Percentiles rank a stretch among this genome's conserved stretches.
phyloP scores from a whole-genome alignment of 495 filamentous ascomycete species.

The Penicillium paradoxum region DNA sequence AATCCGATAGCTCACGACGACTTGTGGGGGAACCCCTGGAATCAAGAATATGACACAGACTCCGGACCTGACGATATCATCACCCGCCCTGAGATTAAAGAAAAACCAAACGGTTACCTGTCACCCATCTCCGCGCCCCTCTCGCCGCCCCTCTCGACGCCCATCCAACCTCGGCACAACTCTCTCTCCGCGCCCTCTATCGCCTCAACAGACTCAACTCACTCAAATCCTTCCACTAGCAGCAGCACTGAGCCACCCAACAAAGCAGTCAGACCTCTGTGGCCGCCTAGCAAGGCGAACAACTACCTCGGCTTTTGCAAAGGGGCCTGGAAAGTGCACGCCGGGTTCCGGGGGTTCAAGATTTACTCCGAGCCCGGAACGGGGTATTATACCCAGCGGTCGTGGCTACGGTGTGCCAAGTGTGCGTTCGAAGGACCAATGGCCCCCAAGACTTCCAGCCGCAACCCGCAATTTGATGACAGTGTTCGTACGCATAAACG shows the following conservation, averaged over 20 bases:
- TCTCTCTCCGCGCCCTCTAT: conserved; percentile 7
- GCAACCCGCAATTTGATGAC: conserved; percentile 20
- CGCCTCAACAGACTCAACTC: conserved; percentile 10
- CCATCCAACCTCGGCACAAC: neutral
- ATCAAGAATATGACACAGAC: neutral
- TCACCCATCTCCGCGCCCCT: neutral
- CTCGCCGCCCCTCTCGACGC: neutral
- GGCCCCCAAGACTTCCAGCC: neutral
- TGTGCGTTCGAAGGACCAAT: conserved; percentile 42
- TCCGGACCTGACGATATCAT: neutral
- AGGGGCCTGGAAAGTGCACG: conserved; percentile 44
- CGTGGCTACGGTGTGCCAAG: conserved; percentile 37
- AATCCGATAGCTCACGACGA: neutral
- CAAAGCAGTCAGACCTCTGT: neutral
- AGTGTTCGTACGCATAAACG: conserved; percentile 21
- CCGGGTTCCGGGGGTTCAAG: conserved; percentile 34
- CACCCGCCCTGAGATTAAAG: neutral
- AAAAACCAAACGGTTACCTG: neutral
- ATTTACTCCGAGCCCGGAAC: conserved; percentile 31
- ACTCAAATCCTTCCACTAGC: conserved; percentile 1
- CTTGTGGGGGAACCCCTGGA: neutral
- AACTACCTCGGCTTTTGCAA: conserved; percentile 49
- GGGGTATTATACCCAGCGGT: conserved; percentile 27
- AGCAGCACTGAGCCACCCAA: neutral
- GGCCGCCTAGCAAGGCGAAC: conserved; percentile 38